phyloP scores from a whole-genome alignment of 2,329 filamentous ascomycete species.

The Monilinia fructigena region DNA sequence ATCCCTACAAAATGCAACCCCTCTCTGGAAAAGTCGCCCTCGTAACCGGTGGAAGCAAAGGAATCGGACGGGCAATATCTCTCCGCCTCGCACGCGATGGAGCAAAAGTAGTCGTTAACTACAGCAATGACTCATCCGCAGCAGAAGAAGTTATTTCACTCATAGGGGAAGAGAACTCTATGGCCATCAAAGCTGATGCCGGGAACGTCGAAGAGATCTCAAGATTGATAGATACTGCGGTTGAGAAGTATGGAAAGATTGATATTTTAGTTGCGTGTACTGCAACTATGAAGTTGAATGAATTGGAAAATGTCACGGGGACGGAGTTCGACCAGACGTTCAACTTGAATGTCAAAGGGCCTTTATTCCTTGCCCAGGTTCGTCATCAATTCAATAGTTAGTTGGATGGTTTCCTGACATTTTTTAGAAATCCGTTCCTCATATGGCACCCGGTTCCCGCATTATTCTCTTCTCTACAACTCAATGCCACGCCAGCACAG shows the following conservation, averaged over 20 bases:
- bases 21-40: constrained; percentile 37
- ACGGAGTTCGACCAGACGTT: constrained; percentile 51
- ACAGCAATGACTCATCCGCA: constrained; percentile 47
- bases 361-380: constrained; percentile 52
- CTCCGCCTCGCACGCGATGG: constrained; percentile 56
- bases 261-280: constrained; percentile 60
- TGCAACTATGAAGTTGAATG: constrained; percentile 50
- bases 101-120: constrained; percentile 59
- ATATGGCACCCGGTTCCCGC: constrained; percentile 51
- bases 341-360: constrained; percentile 56
- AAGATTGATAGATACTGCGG: constrained; percentile 49
- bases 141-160: constrained; percentile 51
- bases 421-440: constrained; percentile 49
- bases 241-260: constrained; percentile 53
- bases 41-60: constrained; percentile 50
- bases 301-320: constrained; percentile 51
- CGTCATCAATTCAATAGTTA: constrained; percentile 10
- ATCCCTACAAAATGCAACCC: constrained; percentile 26
- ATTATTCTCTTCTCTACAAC: constrained; percentile 54
- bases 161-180: constrained; percentile 49
- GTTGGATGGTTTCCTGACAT: not conserved
- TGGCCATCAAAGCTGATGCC: constrained; percentile 57
- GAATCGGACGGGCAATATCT: constrained; percentile 59
- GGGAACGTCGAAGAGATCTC: constrained; percentile 48
- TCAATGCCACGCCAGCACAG: constrained; percentile 41